Evolutionary conservation across 23 red algal species (phyloP).

Genomic region (Gracilaria domingensis): DNA sequence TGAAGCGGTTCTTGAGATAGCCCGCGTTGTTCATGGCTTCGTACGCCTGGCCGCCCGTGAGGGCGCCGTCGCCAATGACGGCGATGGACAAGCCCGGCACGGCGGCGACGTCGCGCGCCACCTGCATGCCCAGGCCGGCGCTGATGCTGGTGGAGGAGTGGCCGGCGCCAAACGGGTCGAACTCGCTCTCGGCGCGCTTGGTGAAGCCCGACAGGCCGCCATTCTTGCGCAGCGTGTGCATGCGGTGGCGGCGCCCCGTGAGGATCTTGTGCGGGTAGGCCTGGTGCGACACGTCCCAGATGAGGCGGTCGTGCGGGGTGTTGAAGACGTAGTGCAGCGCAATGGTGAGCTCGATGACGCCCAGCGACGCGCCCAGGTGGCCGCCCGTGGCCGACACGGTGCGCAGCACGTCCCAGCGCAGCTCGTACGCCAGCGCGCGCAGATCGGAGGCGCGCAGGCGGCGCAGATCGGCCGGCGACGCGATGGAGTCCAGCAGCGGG

Average conservation of each 20-base stretch:
- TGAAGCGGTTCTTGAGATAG: constrained; percentile 92
- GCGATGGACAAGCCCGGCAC: constrained; percentile 84
- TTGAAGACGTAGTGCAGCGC: constrained; percentile 98
- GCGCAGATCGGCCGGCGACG: constrained; percentile 66
- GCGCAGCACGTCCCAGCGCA: constrained; percentile 90
- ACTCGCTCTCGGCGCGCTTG: constrained; percentile 88
- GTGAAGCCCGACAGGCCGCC: constrained; percentile 96
- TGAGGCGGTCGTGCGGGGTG: constrained; percentile 90
- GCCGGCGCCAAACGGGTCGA: constrained; percentile 95
- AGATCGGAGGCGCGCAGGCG: constrained; percentile 74
- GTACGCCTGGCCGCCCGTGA: constrained; percentile 98
- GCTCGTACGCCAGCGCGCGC: constrained; percentile 78
- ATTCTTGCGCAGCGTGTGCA: constrained; percentile 91
- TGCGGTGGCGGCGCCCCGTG: constrained; percentile 87
- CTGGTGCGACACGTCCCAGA: constrained; percentile 99
- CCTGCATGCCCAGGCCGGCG: constrained; percentile 94
- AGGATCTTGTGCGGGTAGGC: constrained; percentile 99
- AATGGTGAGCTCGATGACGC: constrained; percentile 96
- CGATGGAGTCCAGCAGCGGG: constrained; percentile 84
- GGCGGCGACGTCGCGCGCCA: constrained; percentile 84
- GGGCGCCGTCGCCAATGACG: constrained; percentile 97
- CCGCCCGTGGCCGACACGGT: constrained; percentile 91
- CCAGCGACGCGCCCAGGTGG: constrained; percentile 93
- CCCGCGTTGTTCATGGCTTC: constrained; percentile 99
- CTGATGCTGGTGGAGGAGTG: constrained; percentile 92